Evolutionary conservation across 768 basidiomycete genomes (phyloP).

Genomic region (Grammothele lineata): DNA sequence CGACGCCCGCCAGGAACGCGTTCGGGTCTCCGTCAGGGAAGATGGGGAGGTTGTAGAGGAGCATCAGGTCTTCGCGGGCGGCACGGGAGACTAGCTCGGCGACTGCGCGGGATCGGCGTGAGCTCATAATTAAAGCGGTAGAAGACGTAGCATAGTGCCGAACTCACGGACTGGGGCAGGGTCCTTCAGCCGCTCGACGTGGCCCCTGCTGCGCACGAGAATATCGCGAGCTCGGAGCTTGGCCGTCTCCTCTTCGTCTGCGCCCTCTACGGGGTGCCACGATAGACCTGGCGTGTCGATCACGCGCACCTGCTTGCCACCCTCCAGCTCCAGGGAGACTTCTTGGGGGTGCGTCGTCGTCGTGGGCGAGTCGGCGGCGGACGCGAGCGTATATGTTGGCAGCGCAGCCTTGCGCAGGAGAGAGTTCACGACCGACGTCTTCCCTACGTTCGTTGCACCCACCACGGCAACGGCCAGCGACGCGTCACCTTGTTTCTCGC

Average conservation of each 20-base stretch:
- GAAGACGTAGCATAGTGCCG: neutral
- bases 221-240: conserved; percentile 59
- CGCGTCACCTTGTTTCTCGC: conserved; percentile 41
- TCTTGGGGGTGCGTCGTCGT: conserved; percentile 71
- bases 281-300: conserved; percentile 90
- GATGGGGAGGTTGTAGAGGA: conserved; percentile 81
- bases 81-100: conserved; percentile 64
- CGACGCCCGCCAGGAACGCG: conserved; percentile 74
- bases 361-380: conserved; percentile 54
- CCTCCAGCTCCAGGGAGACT: conserved; percentile 44
- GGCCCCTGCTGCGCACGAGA: conserved; percentile 72
- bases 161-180: conserved; percentile 62
- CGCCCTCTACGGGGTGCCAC: conserved; percentile 36
- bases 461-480: conserved; percentile 72
- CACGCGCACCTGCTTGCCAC: conserved; percentile 49
- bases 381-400: conserved; percentile 48
- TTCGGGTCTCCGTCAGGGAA: conserved; percentile 63
- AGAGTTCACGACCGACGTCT: conserved; percentile 83
- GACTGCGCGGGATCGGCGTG: conserved; percentile 31
- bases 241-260: conserved; percentile 32
- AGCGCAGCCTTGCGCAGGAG: conserved; percentile 49
- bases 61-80: conserved; percentile 79
- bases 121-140: neutral
- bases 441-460: conserved; percentile 87
- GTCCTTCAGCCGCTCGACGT: conserved; percentile 84